These are phyloP conservation scores for Bryum argenteum DNA, from an alignment of 225 moss, liverwort and hornwort genomes.

Conservation along the genomic window DNA sequence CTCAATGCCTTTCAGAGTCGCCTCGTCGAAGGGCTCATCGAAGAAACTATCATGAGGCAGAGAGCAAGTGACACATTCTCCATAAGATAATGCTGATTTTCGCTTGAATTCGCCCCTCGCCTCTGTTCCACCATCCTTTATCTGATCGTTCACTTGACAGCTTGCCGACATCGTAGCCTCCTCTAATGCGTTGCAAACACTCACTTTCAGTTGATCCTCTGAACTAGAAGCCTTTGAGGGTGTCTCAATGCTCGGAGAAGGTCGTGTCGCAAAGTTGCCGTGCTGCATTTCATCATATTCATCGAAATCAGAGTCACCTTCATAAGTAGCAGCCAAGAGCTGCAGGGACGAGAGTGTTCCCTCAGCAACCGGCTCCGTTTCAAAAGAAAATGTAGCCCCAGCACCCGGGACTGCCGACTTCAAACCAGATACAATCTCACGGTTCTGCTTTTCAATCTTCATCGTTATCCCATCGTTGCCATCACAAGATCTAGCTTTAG, in stretches of 20 bases:
- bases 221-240: slow-evolving; percentile 24
- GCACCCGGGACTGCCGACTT: slow-evolving; percentile 31
- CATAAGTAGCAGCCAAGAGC: slow-evolving; percentile 80
- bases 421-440: slow-evolving; percentile 30
- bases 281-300: slow-evolving; percentile 38
- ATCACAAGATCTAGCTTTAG: slow-evolving; percentile 31
- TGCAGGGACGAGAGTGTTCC: slow-evolving; percentile 67
- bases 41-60: slow-evolving; percentile 63
- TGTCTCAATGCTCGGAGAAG: slow-evolving; percentile 28
- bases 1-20: slow-evolving; percentile 31
- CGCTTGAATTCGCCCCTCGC: slow-evolving; percentile 30
- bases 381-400: slow-evolving; percentile 23
- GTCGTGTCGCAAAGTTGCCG: slow-evolving; percentile 19
- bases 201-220: slow-evolving; percentile 39
- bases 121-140: slow-evolving; percentile 21
- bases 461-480: slow-evolving; percentile 25
- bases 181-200: slow-evolving; percentile 17
- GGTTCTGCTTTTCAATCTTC: slow-evolving; percentile 38
- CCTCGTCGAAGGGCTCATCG: slow-evolving; percentile 62
- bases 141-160: slow-evolving; percentile 21
- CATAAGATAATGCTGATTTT: slow-evolving; percentile 41
- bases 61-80: slow-evolving; percentile 60
- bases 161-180: slow-evolving; percentile 26
- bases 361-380: slow-evolving; percentile 23
- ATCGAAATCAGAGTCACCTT: slow-evolving; percentile 72